These are phyloP conservation scores for Francoa sonchifolia DNA, from an alignment of 441 rosid species.

Conservation along the genomic window DNA sequence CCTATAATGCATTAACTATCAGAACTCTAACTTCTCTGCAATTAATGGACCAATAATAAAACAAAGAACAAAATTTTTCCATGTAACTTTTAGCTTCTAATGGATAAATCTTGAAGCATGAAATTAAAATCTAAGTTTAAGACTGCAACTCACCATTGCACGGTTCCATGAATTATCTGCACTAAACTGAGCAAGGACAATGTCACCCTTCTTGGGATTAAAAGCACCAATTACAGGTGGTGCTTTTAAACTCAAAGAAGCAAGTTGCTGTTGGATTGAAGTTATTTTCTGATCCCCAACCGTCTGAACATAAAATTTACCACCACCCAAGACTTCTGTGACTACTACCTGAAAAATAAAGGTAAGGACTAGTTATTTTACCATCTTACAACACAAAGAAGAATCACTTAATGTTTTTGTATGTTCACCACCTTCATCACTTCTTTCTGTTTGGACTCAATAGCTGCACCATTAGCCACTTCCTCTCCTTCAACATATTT, in stretches of 20 bases:
- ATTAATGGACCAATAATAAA: no score
- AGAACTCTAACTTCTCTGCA: no score
- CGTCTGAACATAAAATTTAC: conserved; percentile 75
- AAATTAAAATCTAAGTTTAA: not conserved
- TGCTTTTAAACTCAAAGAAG: conserved; percentile 60
- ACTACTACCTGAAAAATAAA: not conserved
- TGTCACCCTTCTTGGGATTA: conserved; percentile 79
- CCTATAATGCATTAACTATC: no score
- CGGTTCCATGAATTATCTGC: conserved; percentile 94
- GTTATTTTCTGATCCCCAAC: conserved; percentile 72
- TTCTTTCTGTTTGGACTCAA: conserved; percentile 82
- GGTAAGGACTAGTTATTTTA: not conserved
- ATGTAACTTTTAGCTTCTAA: no score
- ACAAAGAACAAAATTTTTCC: no score
- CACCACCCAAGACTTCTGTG: conserved; percentile 71
- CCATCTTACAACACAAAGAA: not conserved
- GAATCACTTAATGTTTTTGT: conserved; percentile 1
- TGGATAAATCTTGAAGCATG: no score
- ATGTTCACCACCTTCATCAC: conserved; percentile 45
- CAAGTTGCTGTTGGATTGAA: conserved; percentile 74
- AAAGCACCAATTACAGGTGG: conserved; percentile 84
- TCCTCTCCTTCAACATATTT: conserved; percentile 96
- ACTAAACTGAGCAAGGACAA: conserved; percentile 83
- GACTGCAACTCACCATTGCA: conserved; percentile 56
- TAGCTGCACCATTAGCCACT: conserved; percentile 47